A percentile compares a stretch with the other conserved stretches of the same genome.
Evolutionary conservation across 2,329 filamentous ascomycete genomes (phyloP).

Genomic region (Clarireedia homoeocarpa): DNA sequence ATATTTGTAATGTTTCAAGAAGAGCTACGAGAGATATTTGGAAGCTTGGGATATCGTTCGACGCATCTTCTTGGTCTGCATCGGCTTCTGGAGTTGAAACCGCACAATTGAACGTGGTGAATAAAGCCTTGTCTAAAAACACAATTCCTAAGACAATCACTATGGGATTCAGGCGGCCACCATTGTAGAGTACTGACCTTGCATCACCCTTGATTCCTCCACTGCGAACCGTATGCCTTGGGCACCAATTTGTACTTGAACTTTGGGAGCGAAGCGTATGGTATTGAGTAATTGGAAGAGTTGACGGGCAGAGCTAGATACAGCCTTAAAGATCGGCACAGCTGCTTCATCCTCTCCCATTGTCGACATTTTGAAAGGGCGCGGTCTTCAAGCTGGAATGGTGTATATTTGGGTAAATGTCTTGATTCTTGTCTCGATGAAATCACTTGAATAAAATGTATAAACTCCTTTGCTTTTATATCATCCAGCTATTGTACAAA

Average conservation of each 20-base stretch:
- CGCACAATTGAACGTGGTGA: constrained; percentile 75
- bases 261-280: constrained; percentile 48
- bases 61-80: constrained; percentile 33
- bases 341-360: constrained; percentile 19
- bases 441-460: constrained; percentile 15
- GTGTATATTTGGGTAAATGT: background rate
- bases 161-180: too few species aligned
- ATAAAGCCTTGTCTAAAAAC: constrained; percentile 82
- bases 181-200: constrained; percentile 50
- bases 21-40: constrained; percentile 81
- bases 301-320: constrained; percentile 70
- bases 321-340: constrained; percentile 60
- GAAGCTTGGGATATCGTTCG: constrained; percentile 56
- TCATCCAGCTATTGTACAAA: constrained; percentile 28
- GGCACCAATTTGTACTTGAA: constrained; percentile 67
- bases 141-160: constrained; percentile 48
- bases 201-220: constrained; percentile 84
- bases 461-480: constrained; percentile 25
- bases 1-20: constrained; percentile 91
- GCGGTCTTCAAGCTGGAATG: background rate
- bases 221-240: constrained; percentile 83
- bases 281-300: constrained; percentile 57
- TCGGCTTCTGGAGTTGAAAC: constrained; percentile 33
- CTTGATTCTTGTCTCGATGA: constrained; percentile 5
- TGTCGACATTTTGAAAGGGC: constrained; percentile 23